These are phyloP conservation scores for Blastocystis sp. DNA, from an alignment of 352 stramenopile species.

Conservation along the genomic window DNA sequence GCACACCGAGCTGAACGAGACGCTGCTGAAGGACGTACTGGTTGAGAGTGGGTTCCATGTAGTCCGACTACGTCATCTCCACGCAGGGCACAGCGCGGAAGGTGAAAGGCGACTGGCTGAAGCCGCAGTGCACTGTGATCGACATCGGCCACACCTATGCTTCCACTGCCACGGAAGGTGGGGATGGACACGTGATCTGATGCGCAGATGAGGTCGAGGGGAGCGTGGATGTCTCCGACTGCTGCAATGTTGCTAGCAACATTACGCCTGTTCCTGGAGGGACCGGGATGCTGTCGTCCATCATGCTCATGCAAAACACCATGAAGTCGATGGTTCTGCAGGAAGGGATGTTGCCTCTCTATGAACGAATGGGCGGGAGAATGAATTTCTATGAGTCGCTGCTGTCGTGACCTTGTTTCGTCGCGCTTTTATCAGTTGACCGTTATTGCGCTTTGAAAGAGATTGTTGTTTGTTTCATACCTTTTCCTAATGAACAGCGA, in stretches of 20 bases:
- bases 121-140: constrained; percentile 52
- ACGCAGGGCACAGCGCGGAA: constrained; percentile 10
- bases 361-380: constrained; percentile 46
- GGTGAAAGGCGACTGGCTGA: constrained; percentile 49
- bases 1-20: neutral
- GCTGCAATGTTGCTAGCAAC: constrained; percentile 42
- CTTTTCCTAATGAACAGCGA: neutral
- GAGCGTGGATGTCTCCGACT: constrained; percentile 22
- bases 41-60: neutral
- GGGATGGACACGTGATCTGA: neutral
- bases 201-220: constrained; percentile 35
- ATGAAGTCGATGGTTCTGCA: constrained; percentile 57
- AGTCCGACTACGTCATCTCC: constrained; percentile 54
- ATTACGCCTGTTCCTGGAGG: constrained; percentile 54
- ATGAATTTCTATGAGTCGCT: constrained; percentile 41
- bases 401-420: constrained; percentile 1
- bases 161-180: neutral
- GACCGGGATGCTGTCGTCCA: neutral
- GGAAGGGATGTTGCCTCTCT: constrained; percentile 24
- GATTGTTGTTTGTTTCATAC: constrained; percentile 16
- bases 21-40: constrained; percentile 13
- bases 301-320: constrained; percentile 60
- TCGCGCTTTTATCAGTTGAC: neutral
- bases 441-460: constrained; percentile 44
- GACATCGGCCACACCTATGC: constrained; percentile 40